phyloP scores from a whole-genome alignment of 495 filamentous ascomycete species.

The Xylaria grammica region DNA sequence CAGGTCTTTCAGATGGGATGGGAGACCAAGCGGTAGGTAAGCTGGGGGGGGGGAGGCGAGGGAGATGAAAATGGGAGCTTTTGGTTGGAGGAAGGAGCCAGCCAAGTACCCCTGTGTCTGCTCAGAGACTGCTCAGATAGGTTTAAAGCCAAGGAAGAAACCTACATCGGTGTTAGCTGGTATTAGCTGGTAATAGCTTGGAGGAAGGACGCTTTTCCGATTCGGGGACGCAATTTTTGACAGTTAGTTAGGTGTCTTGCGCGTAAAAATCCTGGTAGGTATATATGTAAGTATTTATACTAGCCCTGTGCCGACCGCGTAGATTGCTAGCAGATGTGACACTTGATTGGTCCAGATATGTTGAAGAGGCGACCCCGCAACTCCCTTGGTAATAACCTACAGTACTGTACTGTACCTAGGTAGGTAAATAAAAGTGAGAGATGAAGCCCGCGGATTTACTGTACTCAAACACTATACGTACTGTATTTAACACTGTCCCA shows the following conservation, averaged over 20 bases:
- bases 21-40: not conserved
- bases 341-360: conserved; percentile 8
- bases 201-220: conserved; percentile 2
- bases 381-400: too few species aligned
- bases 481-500: too few species aligned
- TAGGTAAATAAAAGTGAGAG: conserved; percentile 1
- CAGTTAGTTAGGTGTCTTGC: not conserved
- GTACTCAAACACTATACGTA: too few species aligned
- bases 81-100: conserved; percentile 2
- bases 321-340: not conserved
- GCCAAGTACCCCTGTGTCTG: conserved; percentile 4
- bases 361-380: conserved; percentile 3
- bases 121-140: not conserved
- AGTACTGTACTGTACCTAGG: too few species aligned
- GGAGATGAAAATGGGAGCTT: not conserved
- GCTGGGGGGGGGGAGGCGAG: conserved; percentile 5
- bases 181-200: not conserved
- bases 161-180: conserved; percentile 7
- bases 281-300: too few species aligned
- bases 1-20: conserved; percentile 13
- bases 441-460: too few species aligned
- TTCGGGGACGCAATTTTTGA: conserved; percentile 14
- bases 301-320: not conserved
- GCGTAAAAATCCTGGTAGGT: not conserved
- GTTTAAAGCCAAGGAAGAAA: conserved; percentile 6